Base-by-base conservation (phyloP, 202 grass and related monocot species). In the Zizania palustris region DNA sequence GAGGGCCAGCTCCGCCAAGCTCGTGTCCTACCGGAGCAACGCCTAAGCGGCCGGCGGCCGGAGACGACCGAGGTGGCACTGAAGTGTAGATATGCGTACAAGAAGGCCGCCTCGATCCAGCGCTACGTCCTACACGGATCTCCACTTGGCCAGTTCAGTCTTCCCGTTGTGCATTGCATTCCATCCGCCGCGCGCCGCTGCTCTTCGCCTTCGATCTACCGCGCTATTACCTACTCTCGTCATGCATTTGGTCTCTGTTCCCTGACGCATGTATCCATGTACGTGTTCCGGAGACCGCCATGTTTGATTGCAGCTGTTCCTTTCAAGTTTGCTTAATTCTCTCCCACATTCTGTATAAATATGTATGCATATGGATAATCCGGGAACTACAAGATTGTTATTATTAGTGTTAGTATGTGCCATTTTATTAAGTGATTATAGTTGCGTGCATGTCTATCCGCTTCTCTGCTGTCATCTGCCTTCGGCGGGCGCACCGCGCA, bases 11-110 rank as follows among this genome's bases (percentile, higher is more conserved):
- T 74, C 84, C 60, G 7, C 81, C 44, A 93, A 93, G 73, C 73
- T 84, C 54, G 82, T 72, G 33, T 93, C 91, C 20, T 83, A 37
- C 88, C 78, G 91, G 82, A 93, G 91, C 85, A 91, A 75, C 72
- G 74, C 74, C 67, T 93, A 80, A 77, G 75, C 11, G 7, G 28
- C 28, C 54, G 43, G 42, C 55, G 37, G 51, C 34, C 54, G 11
- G 60, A 7, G 3, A 33, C 56, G 6, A 51, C 22, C 19, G 58
- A 41, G 33, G 74, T 63, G 45, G 7, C 50, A 12, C 39, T 63
- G 57, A 80, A 88, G 64, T 80, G 86, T 80, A 88, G 80, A 87
- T 87, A 83, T 50, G 33, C 55, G 45, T 19, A 70, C 55, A 80
- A 57, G 64, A 74, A 67, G 80, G 51, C 33, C 56, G 4, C 13